Conservation (phyloP, 202 grass and related monocot genomes). For the Musa balbisiana region DNA sequence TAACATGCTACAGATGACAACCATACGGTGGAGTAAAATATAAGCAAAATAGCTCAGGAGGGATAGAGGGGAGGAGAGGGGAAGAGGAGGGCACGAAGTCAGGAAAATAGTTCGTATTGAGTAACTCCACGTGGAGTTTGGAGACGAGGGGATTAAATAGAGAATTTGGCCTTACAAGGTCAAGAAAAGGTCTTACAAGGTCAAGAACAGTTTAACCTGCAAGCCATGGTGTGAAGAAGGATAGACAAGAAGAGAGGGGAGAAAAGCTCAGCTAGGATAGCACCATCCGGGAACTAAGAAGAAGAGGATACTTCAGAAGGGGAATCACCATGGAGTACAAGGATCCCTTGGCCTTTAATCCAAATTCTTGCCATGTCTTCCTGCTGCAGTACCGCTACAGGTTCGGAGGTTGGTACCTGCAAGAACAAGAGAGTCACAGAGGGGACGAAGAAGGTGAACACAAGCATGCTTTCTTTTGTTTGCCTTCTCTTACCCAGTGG, state of each 20-base stretch:
- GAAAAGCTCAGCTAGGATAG: constrained; percentile 85
- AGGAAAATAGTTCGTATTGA: neutral
- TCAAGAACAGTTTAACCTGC: neutral
- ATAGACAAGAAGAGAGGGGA: neutral
- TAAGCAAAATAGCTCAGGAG: constrained; percentile 52
- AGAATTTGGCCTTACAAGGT: constrained; percentile 72
- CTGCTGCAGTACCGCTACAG: neutral
- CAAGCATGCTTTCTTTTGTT: neutral
- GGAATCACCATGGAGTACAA: neutral
- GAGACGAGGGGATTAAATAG: neutral
- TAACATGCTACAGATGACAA: too few species aligned
- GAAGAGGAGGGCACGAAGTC: accelerated
- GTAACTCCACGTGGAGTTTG: neutral
- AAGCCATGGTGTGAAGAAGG: neutral
- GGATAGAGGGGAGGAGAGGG: constrained; percentile 36
- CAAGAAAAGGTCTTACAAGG: constrained; percentile 45
- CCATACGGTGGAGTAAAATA: too few species aligned
- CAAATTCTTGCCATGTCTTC: neutral
- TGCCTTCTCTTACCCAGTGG: neutral
- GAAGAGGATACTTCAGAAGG: neutral
- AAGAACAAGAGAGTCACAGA: neutral
- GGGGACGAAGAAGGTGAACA: too few species aligned
- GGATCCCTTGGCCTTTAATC: neutral
- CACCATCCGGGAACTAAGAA: constrained; percentile 21
- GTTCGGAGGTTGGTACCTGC: neutral